These are phyloP conservation scores for Arabidopsis suecica DNA, from an alignment of 345 rosid genomes.

Conservation along the genomic window DNA sequence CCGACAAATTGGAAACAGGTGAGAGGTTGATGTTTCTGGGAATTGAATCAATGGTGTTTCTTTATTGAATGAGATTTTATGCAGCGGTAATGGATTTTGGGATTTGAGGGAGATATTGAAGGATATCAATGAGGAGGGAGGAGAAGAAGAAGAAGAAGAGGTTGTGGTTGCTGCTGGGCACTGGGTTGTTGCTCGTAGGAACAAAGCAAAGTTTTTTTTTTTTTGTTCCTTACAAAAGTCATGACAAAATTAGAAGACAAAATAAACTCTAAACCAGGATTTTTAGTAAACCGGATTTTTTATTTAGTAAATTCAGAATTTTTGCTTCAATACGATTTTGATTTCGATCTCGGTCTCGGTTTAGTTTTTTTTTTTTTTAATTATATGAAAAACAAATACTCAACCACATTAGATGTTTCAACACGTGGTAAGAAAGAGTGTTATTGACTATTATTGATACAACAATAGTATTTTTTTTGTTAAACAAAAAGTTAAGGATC, in stretches of 20 bases:
- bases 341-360: too few species aligned
- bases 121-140: constrained; percentile 8
- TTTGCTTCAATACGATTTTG: background rate
- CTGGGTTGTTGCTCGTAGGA: constrained; percentile 29
- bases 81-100: background rate
- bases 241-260: background rate
- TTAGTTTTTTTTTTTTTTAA: too few species aligned
- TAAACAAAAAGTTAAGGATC: too few species aligned
- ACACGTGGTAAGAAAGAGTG: too few species aligned
- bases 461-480: too few species aligned
- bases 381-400: too few species aligned
- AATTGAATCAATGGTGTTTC: constrained; percentile 26
- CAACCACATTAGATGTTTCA: too few species aligned
- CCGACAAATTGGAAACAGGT: constrained; percentile 24
- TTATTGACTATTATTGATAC: too few species aligned
- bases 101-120: constrained; percentile 1
- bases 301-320: constrained; percentile 13
- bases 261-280: background rate
- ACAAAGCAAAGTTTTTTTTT: constrained; percentile 2
- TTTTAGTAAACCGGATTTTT: background rate
- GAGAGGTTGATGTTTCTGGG: background rate
- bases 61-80: background rate
- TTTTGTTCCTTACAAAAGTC: background rate
- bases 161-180: constrained; percentile 40
- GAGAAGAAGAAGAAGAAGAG: constrained; percentile 42